Conservation (phyloP, 2,329 filamentous ascomycete species). For the Sclerotinia borealis region DNA sequence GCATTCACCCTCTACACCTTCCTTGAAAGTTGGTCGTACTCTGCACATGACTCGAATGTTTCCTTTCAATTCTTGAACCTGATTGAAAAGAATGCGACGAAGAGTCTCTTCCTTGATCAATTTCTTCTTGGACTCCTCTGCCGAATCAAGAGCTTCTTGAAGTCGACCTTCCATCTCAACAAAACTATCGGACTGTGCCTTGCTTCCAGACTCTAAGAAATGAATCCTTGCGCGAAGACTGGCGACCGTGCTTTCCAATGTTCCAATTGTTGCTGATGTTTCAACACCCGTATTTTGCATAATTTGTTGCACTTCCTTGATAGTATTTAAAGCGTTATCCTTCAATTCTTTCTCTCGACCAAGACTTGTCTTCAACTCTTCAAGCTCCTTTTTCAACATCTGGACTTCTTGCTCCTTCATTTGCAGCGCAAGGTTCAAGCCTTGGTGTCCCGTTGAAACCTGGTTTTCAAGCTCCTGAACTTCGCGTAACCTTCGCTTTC, state of each 20-base stretch:
- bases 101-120: conserved; percentile 87
- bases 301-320: conserved; percentile 42
- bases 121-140: conserved; percentile 69
- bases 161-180: conserved; percentile 74
- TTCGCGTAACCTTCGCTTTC: conserved; percentile 51
- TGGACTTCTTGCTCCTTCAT: conserved; percentile 50
- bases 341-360: conserved; percentile 54
- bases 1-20: conserved; percentile 52
- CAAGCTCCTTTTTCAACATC: conserved; percentile 41
- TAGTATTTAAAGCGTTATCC: conserved; percentile 36
- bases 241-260: conserved; percentile 68
- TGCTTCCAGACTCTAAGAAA: conserved; percentile 83
- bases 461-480: conserved; percentile 56
- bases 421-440: conserved; percentile 25
- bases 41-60: conserved; percentile 98
- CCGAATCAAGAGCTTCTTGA: conserved; percentile 66
- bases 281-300: conserved; percentile 47
- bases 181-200: conserved; percentile 82
- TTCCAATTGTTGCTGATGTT: conserved; percentile 53
- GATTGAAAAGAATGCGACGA: conserved; percentile 88
- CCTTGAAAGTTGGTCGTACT: conserved; percentile 67
- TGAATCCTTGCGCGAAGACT: conserved; percentile 76
- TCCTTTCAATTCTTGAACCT: conserved; percentile 94
- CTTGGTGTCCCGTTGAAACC: conserved; percentile 41
- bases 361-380: conserved; percentile 44